A percentile compares a stretch with the other conserved stretches of the same genome.
phyloP scores from a whole-genome alignment of 2,329 filamentous ascomycete species.

The Didymellaceae sp. region DNA sequence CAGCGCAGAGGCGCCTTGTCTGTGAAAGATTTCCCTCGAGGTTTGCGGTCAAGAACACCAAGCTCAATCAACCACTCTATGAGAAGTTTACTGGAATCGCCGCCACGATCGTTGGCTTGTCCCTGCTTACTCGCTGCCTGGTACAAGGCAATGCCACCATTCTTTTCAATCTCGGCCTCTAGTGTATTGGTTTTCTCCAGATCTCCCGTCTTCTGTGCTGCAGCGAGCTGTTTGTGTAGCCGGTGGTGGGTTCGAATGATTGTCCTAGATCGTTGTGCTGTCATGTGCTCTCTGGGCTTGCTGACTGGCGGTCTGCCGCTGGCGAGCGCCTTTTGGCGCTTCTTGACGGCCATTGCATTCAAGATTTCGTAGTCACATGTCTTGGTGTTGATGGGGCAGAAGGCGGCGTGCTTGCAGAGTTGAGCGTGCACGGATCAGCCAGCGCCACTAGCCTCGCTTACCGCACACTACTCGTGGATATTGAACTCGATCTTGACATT shows the following conservation, averaged over 20 bases:
- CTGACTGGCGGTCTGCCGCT: conserved; percentile 42
- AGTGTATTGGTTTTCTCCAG: conserved; percentile 51
- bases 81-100: conserved; percentile 67
- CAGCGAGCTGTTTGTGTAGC: conserved; percentile 63
- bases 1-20: conserved; percentile 60
- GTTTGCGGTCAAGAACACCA: conserved; percentile 27
- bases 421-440: not conserved
- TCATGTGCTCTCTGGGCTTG: conserved; percentile 51
- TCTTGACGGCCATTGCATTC: conserved; percentile 42
- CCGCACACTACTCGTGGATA: conserved; percentile 21
- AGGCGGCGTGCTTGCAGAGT: not conserved
- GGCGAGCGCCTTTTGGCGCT: conserved; percentile 43
- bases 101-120: conserved; percentile 65
- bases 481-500: conserved; percentile 33
- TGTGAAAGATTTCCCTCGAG: conserved; percentile 7
- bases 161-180: conserved; percentile 58
- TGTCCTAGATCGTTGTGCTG: conserved; percentile 63
- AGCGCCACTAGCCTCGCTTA: conserved; percentile 21
- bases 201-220: conserved; percentile 56
- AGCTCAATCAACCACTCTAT: conserved; percentile 62
- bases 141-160: conserved; percentile 66
- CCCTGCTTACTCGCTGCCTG: conserved; percentile 69
- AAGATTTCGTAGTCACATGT: conserved; percentile 7
- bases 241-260: conserved; percentile 67
- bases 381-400: not conserved